Conservation (phyloP, 495 filamentous ascomycete species). For the Tuber umbilicatum region DNA sequence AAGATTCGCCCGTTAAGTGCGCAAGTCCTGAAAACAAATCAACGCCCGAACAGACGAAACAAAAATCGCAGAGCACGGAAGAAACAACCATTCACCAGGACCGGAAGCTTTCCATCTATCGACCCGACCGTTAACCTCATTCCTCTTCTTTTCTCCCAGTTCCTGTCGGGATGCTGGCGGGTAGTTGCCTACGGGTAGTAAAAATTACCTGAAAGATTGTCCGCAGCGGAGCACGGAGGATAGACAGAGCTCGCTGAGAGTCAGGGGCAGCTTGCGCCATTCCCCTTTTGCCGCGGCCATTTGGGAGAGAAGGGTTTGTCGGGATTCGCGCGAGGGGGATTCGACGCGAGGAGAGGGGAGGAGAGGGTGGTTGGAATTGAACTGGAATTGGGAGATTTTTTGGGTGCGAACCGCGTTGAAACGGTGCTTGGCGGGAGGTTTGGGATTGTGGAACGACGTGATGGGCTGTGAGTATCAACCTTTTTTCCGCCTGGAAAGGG, state of each 20-base stretch:
- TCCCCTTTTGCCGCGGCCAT: constrained; percentile 9
- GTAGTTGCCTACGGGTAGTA: neutral
- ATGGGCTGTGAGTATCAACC: neutral
- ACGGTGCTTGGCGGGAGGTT: neutral
- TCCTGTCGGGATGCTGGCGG: neutral
- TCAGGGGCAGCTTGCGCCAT: constrained; percentile 35
- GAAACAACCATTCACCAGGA: constrained; percentile 66
- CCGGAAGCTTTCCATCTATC: constrained; percentile 71
- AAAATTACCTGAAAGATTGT: constrained; percentile 39
- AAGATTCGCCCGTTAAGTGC: constrained; percentile 78
- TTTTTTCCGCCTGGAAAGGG: no score
- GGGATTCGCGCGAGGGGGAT: neutral
- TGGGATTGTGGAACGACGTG: neutral
- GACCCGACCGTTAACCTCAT: neutral
- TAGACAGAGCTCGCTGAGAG: constrained; percentile 32
- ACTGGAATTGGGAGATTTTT: neutral
- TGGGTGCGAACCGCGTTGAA: neutral
- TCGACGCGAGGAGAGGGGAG: neutral
- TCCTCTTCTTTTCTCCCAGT: neutral
- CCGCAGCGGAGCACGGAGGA: constrained; percentile 40
- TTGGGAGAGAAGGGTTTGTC: neutral
- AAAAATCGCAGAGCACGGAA: constrained; percentile 5
- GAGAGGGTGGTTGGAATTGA: neutral
- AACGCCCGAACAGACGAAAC: neutral
- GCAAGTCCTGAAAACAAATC: constrained; percentile 55